These are phyloP conservation scores for Chrysoporthe deuterocubensis DNA, from an alignment of 2,329 filamentous ascomycete genomes.

Conservation along the genomic window DNA sequence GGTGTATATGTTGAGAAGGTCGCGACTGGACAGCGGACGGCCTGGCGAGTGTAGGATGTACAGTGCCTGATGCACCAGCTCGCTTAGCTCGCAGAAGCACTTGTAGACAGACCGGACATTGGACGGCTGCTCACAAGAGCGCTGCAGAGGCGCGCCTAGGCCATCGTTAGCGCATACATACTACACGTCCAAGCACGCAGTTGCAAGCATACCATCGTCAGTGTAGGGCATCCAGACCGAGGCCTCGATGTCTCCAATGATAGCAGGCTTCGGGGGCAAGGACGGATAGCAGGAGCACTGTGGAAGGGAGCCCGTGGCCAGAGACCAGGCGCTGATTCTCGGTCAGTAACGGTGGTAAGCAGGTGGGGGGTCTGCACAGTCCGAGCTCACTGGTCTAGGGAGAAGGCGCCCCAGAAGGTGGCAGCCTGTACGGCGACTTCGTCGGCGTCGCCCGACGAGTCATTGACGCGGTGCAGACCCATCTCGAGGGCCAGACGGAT, in stretches of 20 bases:
- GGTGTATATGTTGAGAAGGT: constrained; percentile 66
- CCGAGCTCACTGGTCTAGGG: constrained; percentile 62
- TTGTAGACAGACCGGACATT: constrained; percentile 71
- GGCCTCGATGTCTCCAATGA: constrained; percentile 63
- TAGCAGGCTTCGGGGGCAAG: constrained; percentile 62
- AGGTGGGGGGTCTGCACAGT: too few species aligned
- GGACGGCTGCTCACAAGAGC: constrained; percentile 64
- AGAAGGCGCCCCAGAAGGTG: constrained; percentile 66
- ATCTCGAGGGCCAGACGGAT: constrained; percentile 74
- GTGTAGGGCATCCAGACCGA: constrained; percentile 64
- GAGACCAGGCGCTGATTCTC: constrained; percentile 60
- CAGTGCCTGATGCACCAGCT: constrained; percentile 73
- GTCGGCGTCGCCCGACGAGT: constrained; percentile 50
- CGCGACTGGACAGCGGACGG: constrained; percentile 64
- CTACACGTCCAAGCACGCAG: not conserved
- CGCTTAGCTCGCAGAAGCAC: constrained; percentile 72
- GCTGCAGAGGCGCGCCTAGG: constrained; percentile 58
- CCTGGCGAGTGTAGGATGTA: constrained; percentile 75
- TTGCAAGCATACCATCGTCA: constrained; percentile 52
- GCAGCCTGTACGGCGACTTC: constrained; percentile 62
- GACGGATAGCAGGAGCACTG: constrained; percentile 61
- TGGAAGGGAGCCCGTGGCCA: constrained; percentile 65
- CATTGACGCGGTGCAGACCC: constrained; percentile 63
- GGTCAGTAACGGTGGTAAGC: not conserved
- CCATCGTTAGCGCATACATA: not conserved